phyloP scores from a whole-genome alignment of 2,329 filamentous ascomycete genomes.

The Aspergillus cejpii region DNA sequence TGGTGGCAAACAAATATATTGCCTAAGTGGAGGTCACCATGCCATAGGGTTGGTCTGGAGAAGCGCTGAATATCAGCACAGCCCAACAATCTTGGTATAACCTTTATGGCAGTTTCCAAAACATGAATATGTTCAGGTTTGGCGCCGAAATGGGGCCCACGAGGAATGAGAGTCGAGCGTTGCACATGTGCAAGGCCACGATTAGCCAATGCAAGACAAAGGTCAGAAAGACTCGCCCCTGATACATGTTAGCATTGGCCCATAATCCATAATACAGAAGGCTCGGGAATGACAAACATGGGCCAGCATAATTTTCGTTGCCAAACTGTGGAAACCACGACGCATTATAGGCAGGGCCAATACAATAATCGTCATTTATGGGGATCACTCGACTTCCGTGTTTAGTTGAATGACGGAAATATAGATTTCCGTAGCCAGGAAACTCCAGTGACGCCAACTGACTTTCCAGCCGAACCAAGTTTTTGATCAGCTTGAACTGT shows the following conservation, averaged over 20 bases:
- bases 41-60: constrained; percentile 15
- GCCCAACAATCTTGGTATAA: constrained; percentile 5
- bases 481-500: constrained; percentile 22
- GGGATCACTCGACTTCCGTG: not conserved
- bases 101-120: constrained; percentile 3
- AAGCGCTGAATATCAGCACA: constrained; percentile 1
- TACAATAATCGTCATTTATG: constrained; percentile 11
- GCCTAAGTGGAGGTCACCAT: constrained; percentile 18
- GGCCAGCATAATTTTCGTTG: constrained; percentile 8
- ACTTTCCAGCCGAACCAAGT: constrained; percentile 22
- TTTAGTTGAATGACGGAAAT: constrained; percentile 12
- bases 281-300: too few relatives aligned
- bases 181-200: constrained; percentile 8
- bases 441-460: constrained; percentile 23
- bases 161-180: constrained; percentile 2
- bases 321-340: constrained; percentile 8
- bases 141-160: constrained; percentile 11
- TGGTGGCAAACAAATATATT: constrained; percentile 18
- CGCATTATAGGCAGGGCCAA: constrained; percentile 11
- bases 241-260: not conserved
- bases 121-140: constrained; percentile 8
- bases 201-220: constrained; percentile 7
- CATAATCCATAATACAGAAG: too few relatives aligned
- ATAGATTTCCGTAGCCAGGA: constrained; percentile 28
- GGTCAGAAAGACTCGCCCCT: constrained; percentile 9